Conservation (phyloP, 2,329 filamentous ascomycete species). For the Ceratocystis alfenasii region DNA sequence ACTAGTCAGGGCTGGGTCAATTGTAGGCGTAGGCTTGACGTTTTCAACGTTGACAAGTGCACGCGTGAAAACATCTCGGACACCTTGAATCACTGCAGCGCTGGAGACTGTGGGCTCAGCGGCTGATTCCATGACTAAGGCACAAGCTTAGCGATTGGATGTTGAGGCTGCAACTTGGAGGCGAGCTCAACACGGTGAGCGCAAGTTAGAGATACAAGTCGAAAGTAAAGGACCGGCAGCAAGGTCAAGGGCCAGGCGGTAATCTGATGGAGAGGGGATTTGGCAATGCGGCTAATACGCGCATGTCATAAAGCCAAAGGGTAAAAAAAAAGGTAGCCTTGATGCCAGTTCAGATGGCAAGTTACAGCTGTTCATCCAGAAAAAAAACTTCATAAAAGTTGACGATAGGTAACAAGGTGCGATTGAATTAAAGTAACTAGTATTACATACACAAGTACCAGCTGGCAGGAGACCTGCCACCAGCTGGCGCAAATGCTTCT, state of each 20-base stretch:
- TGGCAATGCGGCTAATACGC: no score
- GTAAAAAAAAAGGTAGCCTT: no score
- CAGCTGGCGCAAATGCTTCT: background rate
- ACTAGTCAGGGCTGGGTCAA: constrained; percentile 67
- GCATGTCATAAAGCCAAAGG: no score
- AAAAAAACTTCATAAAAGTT: background rate
- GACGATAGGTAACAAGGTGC: background rate
- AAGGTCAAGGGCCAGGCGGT: no score
- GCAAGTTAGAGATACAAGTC: no score
- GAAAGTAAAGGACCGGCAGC: no score
- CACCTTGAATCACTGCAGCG: constrained; percentile 42
- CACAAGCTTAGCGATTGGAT: background rate
- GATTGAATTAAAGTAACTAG: background rate
- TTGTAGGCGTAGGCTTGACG: constrained; percentile 45
- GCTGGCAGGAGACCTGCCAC: background rate
- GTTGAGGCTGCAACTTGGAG: background rate
- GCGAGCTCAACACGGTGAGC: background rate
- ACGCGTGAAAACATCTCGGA: constrained; percentile 42
- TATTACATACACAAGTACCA: background rate
- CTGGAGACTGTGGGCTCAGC: constrained; percentile 32
- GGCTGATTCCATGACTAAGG: background rate
- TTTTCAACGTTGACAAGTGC: constrained; percentile 48
- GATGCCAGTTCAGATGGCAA: background rate
- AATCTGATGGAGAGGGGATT: background rate
- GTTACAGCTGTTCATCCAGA: background rate